Conservation (phyloP, 495 filamentous ascomycete species). For the Choiromyces venosus region DNA sequence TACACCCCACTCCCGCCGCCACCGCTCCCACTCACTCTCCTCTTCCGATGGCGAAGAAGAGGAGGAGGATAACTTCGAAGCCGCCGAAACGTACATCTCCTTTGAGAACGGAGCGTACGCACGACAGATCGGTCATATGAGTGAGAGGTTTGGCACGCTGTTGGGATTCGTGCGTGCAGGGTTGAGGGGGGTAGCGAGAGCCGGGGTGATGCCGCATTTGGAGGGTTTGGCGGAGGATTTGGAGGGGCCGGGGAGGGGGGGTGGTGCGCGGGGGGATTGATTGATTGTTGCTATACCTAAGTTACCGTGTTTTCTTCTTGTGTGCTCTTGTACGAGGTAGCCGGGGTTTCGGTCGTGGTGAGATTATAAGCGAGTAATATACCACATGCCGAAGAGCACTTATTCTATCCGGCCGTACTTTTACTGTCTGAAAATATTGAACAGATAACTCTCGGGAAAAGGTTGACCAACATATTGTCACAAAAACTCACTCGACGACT, state of each 20-base stretch:
- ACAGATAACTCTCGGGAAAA: background rate
- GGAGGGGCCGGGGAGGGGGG: constrained; percentile 44
- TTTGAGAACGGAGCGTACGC: constrained; percentile 43
- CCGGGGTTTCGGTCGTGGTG: background rate
- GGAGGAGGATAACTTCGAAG: constrained; percentile 43
- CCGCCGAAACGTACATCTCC: constrained; percentile 45
- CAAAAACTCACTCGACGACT: background rate
- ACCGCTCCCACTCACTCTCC: constrained; percentile 13
- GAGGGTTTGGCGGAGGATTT: constrained; percentile 57
- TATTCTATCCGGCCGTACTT: background rate
- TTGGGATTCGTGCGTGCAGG: constrained; percentile 53
- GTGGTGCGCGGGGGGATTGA: background rate
- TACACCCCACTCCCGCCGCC: constrained; percentile 29
- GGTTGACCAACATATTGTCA: background rate
- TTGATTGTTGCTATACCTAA: too few species aligned
- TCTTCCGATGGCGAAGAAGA: constrained; percentile 40
- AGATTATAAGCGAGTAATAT: background rate
- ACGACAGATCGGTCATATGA: constrained; percentile 47
- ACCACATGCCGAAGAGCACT: background rate
- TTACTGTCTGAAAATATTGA: background rate
- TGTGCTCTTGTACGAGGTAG: background rate
- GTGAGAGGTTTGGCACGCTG: constrained; percentile 50
- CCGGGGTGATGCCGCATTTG: constrained; percentile 54
- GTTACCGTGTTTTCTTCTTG: too few species aligned
- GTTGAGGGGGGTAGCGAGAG: constrained; percentile 55